Percentiles rank a stretch among this genome's conserved stretches.
These are phyloP conservation scores for Phytophthora nicotianae DNA, from an alignment of 352 stramenopile genomes.

Conservation along the genomic window DNA sequence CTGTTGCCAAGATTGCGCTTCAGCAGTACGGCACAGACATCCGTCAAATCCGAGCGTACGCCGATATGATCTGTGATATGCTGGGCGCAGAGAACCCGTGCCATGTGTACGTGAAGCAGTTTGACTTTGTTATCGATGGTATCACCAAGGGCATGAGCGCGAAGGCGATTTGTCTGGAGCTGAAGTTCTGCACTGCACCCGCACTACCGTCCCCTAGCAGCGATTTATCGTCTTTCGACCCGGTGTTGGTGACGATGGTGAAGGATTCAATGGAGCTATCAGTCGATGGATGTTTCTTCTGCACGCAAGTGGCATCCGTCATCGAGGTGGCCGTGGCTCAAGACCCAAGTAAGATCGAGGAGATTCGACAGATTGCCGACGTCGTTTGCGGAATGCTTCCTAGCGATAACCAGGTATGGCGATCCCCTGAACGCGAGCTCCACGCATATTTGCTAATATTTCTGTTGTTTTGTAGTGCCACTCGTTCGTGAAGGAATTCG, in stretches of 20 bases:
- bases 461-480: conserved; percentile 55
- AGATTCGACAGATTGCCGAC: conserved; percentile 69
- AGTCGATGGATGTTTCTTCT: conserved; percentile 68
- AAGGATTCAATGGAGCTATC: conserved; percentile 42
- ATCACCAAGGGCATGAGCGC: conserved; percentile 71
- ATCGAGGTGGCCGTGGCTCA: conserved; percentile 60
- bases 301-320: conserved; percentile 63
- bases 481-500: conserved; percentile 60
- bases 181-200: conserved; percentile 59
- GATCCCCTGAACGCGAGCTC: neutral
- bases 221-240: conserved; percentile 33
- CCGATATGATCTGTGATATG: conserved; percentile 80
- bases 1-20: conserved; percentile 60
- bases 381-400: conserved; percentile 66
- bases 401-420: conserved; percentile 60
- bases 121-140: conserved; percentile 68
- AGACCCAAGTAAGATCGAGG: conserved; percentile 53
- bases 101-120: conserved; percentile 70
- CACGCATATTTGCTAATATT: conserved; percentile 3
- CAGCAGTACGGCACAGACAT: conserved; percentile 64
- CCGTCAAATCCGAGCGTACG: conserved; percentile 59
- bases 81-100: conserved; percentile 65
- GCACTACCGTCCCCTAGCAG: neutral
- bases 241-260: conserved; percentile 37
- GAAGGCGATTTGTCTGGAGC: conserved; percentile 57